phyloP scores from a whole-genome alignment of 2,329 filamentous ascomycete species.

The Aspergillus sergii region DNA sequence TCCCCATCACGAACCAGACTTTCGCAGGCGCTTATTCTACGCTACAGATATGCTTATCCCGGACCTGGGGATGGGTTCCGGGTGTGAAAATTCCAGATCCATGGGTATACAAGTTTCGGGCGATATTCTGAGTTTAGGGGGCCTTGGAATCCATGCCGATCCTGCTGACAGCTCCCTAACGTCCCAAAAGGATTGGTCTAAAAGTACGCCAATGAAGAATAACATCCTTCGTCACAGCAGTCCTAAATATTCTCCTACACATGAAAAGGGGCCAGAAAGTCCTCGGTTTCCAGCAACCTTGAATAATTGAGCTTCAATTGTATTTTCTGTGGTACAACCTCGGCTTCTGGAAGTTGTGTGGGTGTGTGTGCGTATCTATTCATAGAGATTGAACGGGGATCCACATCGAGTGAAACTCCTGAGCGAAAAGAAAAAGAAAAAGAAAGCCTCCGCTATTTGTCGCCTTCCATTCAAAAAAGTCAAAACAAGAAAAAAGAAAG shows the following conservation, averaged over 20 bases:
- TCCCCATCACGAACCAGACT: conserved; percentile 28
- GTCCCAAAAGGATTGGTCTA: neutral
- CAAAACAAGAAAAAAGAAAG: neutral
- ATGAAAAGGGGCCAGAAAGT: neutral
- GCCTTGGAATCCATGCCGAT: conserved; percentile 1
- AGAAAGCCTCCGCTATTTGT: neutral
- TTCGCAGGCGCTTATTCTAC: conserved; percentile 24
- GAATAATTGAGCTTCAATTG: neutral
- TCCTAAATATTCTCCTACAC: neutral
- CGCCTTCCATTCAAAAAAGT: neutral
- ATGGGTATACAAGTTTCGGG: conserved; percentile 9
- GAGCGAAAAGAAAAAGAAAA: neutral
- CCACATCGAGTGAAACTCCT: neutral
- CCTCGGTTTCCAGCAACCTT: neutral
- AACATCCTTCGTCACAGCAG: neutral
- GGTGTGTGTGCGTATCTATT: neutral
- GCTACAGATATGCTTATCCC: conserved; percentile 31
- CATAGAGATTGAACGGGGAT: neutral
- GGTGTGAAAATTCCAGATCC: conserved; percentile 8
- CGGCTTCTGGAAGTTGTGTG: neutral
- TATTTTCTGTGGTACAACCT: neutral
- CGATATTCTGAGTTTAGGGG: conserved; percentile 5
- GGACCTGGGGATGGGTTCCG: conserved; percentile 16
- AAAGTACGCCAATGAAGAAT: neutral
- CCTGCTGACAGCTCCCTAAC: neutral